Base-by-base conservation (phyloP, 305 asterid genomes). In the Fraxinus dipetala region DNA sequence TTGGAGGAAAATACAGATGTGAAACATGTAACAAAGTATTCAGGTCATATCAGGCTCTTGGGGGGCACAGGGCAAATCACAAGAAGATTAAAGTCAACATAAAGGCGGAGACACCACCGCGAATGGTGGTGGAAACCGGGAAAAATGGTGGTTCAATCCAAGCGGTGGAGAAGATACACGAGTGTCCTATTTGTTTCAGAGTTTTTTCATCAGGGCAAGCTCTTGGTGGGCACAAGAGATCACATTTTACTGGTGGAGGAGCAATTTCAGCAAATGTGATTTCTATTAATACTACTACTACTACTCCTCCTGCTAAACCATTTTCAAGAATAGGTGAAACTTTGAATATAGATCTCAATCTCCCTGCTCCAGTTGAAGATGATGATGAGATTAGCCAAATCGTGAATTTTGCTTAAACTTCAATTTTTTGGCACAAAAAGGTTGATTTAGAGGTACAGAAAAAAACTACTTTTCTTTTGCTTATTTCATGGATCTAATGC, bases 61-160 rank as follows among this genome's bases (percentile, higher is more conserved):
- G 99, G 20, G 99, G 99, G 3, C 99, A 95, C 84, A 86, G 95
- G 85, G 96, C 98, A 10, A 95, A 97, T 88, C 99, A 93, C 92
- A 92, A 88, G 88, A 92, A 92, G 85, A 76, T 85, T 81, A 90
- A 88, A 77, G 69, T 72, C 73, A 76, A 48, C 43, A 28, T 45
- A 24, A 14, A 36, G 40, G 45, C 2, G 80, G 40, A 28, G 20
- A 78, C 11, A 51, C 65, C 78, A 78, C 78, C 18, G 36, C 72
- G 36, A 59, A 67, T 20, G 76, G 28, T 2, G 77, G 48, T 16
- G 36, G 72, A 74, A 75, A n/a, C 54, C 7, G 83, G 75, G 69
- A 80, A n/a, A 1, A 24, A 10, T 32, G 73, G 78, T 16, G 20
- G 20, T 22, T 26, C 43, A 14, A 56, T 78, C 18, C 69, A 59